Evolutionary conservation across 768 basidiomycete species (phyloP), one percentile per base, ranked within the genome.

Genomic region (Paxillus ammoniavirescens): DNA sequence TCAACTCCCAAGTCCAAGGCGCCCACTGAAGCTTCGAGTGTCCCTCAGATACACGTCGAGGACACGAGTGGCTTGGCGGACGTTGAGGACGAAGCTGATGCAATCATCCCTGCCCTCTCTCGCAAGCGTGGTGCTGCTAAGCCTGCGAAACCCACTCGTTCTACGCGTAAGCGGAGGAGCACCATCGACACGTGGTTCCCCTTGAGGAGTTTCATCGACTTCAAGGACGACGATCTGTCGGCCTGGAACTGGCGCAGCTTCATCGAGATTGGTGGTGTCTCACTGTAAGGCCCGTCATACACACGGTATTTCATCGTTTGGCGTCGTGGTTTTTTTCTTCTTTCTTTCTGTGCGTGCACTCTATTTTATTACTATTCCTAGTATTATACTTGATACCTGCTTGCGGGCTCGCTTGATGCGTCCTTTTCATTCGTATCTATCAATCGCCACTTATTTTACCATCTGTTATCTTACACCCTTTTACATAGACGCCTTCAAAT

Each of bases 191-290:
- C 73, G 30, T 79, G 82, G 77, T 78, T 84, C 55, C 79, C 81
- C 0, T 71, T 86, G 43, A 77, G 76, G 56, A 84, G 83, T 58
- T 87, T 87, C 67, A 86, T 87, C 51, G 84, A 87, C 62, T 69
- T 87, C 47, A 75, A 75, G 52, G 80, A 82, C 35, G 77, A 79
- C 23, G 71, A 76, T 28, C 54, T 61, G n/a, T 65, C 72, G 21
- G 68, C 72, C 4, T 80, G 82, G 72, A 75, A 75, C 49, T 86
- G 83, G 84, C 72, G 82, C 58, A 83, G 82, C 67, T 82, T 86
- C 63, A 80, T 87, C 60, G 80, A 86, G 64, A 77, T 86, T 14
- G 72, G 76, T 13, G 72, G 68, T 14, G 61, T 69, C 36, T 13
- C 62, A 52, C 26, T 26, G 26, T 67, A 50, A 44, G 31, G 37